A percentile compares a stretch with the other conserved stretches of the same genome.
phyloP scores from a whole-genome alignment of 2,329 filamentous ascomycete species.

The Aureobasidium sp. region DNA sequence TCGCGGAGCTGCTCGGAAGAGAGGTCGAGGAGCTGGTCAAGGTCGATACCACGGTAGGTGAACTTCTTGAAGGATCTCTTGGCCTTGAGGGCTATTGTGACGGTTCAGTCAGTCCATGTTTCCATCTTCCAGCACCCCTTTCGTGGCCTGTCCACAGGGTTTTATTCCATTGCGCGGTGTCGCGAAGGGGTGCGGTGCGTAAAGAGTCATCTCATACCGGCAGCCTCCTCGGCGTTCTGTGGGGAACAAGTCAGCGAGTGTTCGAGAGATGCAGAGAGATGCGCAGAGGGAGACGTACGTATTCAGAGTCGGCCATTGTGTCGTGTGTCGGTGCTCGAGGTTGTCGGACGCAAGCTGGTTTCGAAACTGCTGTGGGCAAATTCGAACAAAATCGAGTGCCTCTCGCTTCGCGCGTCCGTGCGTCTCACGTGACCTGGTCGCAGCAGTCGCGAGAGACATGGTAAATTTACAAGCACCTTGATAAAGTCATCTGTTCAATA shows the following conservation, averaged over 20 bases:
- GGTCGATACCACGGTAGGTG: conserved; percentile 98
- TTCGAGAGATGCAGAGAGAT: conserved; percentile 21
- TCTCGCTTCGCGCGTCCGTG: conserved; percentile 8
- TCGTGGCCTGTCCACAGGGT: conserved; percentile 37
- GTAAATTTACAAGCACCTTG: background rate
- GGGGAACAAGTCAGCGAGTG: conserved; percentile 24
- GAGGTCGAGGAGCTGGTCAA: conserved; percentile 99
- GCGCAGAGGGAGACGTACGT: conserved; percentile 55
- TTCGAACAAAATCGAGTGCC: conserved; percentile 4
- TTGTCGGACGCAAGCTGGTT: conserved; percentile 13
- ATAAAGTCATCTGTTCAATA: background rate
- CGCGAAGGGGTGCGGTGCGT: conserved; percentile 19
- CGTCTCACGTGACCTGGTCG: background rate
- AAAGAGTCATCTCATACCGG: conserved; percentile 47
- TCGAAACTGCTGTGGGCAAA: background rate
- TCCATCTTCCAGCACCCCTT: conserved; percentile 33
- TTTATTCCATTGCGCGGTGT: conserved; percentile 28
- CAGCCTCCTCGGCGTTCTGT: conserved; percentile 95
- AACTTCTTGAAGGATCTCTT: conserved; percentile 99
- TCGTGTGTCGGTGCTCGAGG: conserved; percentile 35
- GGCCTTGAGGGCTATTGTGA: conserved; percentile 82
- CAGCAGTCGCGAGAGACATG: background rate
- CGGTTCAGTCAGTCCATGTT: conserved; percentile 27
- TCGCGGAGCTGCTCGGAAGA: conserved; percentile 97
- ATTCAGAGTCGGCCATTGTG: conserved; percentile 82